Evolutionary conservation across 1,284 basidiomycete species (phyloP).

Genomic region (Stereum hirsutum): DNA sequence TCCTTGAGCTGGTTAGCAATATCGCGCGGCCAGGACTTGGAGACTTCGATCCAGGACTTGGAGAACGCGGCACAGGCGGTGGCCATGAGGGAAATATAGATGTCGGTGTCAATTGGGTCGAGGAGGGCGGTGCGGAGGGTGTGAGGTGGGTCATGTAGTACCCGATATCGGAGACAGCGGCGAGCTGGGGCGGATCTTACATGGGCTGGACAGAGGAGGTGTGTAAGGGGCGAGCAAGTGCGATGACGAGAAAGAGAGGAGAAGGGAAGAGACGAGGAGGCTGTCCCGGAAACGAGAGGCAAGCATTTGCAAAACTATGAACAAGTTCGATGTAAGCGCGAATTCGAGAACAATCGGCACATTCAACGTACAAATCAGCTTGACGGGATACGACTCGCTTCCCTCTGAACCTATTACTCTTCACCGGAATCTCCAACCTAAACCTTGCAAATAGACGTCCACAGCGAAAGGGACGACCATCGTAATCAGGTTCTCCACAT

Average conservation of each 20-base stretch:
- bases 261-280: constrained; percentile 83
- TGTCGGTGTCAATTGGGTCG: constrained; percentile 89
- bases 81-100: constrained; percentile 92
- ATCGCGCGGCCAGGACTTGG: constrained; percentile 90
- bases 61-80: constrained; percentile 95
- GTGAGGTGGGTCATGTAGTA: constrained; percentile 99
- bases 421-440: constrained; percentile 97
- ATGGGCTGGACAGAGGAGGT: constrained; percentile 46
- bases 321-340: constrained; percentile 91
- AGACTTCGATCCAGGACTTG: constrained; percentile 99
- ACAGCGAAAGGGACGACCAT: constrained; percentile 88
- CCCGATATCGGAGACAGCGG: constrained; percentile 86
- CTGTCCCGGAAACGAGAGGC: constrained; percentile 86
- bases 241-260: not conserved
- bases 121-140: constrained; percentile 80
- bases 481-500: constrained; percentile 95
- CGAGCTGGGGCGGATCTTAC: constrained; percentile 89
- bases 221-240: not conserved
- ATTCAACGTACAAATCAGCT: constrained; percentile 98
- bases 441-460: constrained; percentile 98
- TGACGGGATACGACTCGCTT: constrained; percentile 95
- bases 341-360: constrained; percentile 99
- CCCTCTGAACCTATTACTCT: constrained; percentile 93
- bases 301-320: constrained; percentile 96
- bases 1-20: constrained; percentile 99